phyloP scores from a whole-genome alignment of 768 basidiomycete genomes.

The Xerocomellus chrysenteron region DNA sequence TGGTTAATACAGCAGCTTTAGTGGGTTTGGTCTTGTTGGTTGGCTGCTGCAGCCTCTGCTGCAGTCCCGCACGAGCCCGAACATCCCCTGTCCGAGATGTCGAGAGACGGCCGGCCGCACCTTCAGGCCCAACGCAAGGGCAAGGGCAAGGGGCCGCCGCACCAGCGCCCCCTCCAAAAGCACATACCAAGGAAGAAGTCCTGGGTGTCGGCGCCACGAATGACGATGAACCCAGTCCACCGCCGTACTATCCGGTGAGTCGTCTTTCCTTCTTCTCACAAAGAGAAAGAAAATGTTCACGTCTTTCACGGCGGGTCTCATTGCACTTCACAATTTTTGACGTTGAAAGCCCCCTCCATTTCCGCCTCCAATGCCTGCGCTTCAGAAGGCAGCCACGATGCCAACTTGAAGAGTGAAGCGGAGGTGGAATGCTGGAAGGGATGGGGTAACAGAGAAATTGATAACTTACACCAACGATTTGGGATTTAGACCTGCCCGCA shows the following conservation, averaged over 20 bases:
- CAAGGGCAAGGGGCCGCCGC: not conserved
- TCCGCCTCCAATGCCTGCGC: not conserved
- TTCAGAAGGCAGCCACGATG: not conserved
- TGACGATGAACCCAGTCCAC: not conserved
- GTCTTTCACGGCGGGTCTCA: not conserved
- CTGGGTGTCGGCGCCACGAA: too few relatives aligned
- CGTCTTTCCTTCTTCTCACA: too few relatives aligned
- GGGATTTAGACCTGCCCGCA: not conserved
- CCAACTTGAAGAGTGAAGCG: not conserved
- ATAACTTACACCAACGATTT: not conserved
- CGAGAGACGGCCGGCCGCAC: not conserved
- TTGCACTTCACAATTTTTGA: not conserved
- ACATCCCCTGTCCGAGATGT: not conserved
- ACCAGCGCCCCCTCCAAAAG: not conserved
- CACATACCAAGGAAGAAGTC: not conserved
- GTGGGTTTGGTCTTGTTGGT: not conserved
- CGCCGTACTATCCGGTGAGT: conserved; percentile 12
- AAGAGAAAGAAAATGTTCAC: not conserved
- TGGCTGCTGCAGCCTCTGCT: not conserved
- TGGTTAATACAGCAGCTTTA: not conserved
- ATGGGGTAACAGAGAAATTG: not conserved
- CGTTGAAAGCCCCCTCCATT: not conserved
- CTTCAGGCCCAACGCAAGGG: not conserved
- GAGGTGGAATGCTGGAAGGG: too few relatives aligned
- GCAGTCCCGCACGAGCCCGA: not conserved